These are phyloP conservation scores for Pyropia haitanensis DNA, from an alignment of 23 red algal species.

Conservation along the genomic window DNA sequence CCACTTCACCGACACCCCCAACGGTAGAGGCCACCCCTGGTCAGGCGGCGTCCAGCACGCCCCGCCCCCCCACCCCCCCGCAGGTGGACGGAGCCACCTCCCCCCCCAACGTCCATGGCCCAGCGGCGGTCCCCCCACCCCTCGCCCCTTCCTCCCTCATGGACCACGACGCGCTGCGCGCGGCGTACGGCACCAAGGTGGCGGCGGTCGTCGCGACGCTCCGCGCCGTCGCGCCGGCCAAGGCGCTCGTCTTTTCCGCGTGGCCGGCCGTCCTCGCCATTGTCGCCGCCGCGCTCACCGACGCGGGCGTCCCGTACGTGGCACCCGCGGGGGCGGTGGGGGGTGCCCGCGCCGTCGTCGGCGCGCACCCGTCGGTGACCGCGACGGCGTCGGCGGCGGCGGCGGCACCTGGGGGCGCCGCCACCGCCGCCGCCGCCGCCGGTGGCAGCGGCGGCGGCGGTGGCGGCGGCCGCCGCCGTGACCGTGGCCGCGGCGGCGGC, in stretches of 20 bases:
- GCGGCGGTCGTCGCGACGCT: not conserved
- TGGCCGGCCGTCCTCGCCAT: conserved; percentile 67
- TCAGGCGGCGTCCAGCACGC: too few relatives aligned
- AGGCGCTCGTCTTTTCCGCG: conserved; percentile 78
- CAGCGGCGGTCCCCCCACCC: too few relatives aligned
- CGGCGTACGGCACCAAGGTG: too few relatives aligned
- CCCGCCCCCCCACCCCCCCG: too few relatives aligned
- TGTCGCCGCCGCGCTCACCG: conserved; percentile 30
- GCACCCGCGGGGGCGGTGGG: conserved; percentile 13
- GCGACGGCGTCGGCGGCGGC: not conserved
- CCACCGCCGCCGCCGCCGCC: not conserved
- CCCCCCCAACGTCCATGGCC: too few relatives aligned
- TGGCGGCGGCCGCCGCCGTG: conserved; percentile 19
- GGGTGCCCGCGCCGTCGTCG: not conserved
- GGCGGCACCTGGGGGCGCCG: not conserved
- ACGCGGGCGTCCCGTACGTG: conserved; percentile 22
- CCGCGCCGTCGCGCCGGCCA: not conserved
- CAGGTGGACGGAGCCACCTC: too few relatives aligned
- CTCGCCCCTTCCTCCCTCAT: too few relatives aligned
- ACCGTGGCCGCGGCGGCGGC: conserved; percentile 10
- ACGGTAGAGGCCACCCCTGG: too few relatives aligned
- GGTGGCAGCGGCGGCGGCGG: not conserved
- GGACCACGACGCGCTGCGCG: too few relatives aligned
- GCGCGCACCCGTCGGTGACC: not conserved
- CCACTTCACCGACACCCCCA: too few relatives aligned